phyloP scores from a whole-genome alignment of 2,329 filamentous ascomycete species.

The Penicillium occitanis region DNA sequence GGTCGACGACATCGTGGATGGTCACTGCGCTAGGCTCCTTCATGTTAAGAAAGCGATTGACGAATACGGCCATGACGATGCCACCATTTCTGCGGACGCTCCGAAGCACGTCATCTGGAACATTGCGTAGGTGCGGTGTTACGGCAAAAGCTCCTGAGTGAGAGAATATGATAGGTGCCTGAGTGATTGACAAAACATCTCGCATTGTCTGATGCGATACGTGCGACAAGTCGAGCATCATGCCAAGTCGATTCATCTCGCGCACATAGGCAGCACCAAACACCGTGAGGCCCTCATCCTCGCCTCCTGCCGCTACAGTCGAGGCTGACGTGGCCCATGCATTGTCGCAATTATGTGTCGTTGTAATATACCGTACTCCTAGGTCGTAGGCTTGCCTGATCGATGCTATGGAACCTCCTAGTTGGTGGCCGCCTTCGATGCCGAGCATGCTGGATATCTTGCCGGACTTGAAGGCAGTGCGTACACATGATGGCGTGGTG shows the following conservation, averaged over 20 bases:
- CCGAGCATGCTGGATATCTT: not conserved
- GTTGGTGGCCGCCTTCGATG: not conserved
- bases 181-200: not conserved
- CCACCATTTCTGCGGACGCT: constrained; percentile 40
- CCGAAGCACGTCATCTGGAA: constrained; percentile 44
- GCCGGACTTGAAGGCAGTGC: not conserved
- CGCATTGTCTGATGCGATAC: constrained; percentile 23
- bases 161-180: not conserved
- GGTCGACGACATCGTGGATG: constrained; percentile 40
- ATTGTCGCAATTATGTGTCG: constrained; percentile 25
- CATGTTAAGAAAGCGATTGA: constrained; percentile 23
- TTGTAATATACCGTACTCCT: constrained; percentile 9
- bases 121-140: constrained; percentile 39
- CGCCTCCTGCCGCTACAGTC: not conserved
- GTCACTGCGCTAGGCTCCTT: constrained; percentile 31
- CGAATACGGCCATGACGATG: constrained; percentile 41
- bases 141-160: constrained; percentile 27
- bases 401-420: not conserved
- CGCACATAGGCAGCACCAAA: constrained; percentile 27
- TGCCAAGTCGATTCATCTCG: constrained; percentile 34
- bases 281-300: constrained; percentile 20
- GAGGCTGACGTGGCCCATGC: constrained; percentile 29
- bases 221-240: constrained; percentile 32
- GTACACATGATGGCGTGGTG: not conserved
- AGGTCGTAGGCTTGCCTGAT: not conserved